Conservation (phyloP, 2,329 filamentous ascomycete species). For the Celoporthe dispersa region DNA sequence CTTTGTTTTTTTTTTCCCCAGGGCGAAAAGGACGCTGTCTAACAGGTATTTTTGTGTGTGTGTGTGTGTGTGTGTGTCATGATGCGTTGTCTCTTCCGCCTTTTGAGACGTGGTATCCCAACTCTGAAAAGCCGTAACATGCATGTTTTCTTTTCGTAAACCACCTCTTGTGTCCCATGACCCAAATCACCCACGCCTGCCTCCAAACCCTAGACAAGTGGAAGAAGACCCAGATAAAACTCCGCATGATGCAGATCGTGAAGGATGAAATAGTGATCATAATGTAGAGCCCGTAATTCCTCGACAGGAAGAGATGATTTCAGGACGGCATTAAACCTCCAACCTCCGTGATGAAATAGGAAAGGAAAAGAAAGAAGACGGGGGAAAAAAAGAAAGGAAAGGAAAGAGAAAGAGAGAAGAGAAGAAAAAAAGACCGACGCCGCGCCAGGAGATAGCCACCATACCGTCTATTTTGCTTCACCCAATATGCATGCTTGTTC, state of each 20-base stretch:
- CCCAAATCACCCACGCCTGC: background rate
- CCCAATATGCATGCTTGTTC: constrained; percentile 22
- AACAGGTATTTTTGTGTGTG: constrained; percentile 4
- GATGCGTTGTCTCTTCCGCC: constrained; percentile 14
- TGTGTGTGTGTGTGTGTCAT: constrained; percentile 8
- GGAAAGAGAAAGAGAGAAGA: background rate
- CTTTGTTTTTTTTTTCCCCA: background rate
- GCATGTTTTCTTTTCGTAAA: constrained; percentile 1
- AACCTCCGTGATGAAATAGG: background rate
- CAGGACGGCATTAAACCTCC: background rate
- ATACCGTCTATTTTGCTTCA: constrained; percentile 26
- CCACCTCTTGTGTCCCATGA: background rate
- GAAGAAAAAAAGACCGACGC: constrained; percentile 11
- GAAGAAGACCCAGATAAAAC: constrained; percentile 8
- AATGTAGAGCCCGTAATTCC: background rate
- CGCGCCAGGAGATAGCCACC: constrained; percentile 15
- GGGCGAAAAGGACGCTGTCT: constrained; percentile 17
- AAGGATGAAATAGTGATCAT: constrained; percentile 18
- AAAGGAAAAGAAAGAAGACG: background rate
- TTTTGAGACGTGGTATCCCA: background rate
- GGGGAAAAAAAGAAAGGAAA: background rate
- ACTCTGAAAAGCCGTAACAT: background rate
- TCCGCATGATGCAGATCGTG: constrained; percentile 17
- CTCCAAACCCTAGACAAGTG: background rate
- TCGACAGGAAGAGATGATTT: background rate